Percentiles rank a stretch among this genome's conserved stretches.
These are phyloP conservation scores for Calonectria montana DNA, from an alignment of 2,329 filamentous ascomycete species.

Conservation along the genomic window DNA sequence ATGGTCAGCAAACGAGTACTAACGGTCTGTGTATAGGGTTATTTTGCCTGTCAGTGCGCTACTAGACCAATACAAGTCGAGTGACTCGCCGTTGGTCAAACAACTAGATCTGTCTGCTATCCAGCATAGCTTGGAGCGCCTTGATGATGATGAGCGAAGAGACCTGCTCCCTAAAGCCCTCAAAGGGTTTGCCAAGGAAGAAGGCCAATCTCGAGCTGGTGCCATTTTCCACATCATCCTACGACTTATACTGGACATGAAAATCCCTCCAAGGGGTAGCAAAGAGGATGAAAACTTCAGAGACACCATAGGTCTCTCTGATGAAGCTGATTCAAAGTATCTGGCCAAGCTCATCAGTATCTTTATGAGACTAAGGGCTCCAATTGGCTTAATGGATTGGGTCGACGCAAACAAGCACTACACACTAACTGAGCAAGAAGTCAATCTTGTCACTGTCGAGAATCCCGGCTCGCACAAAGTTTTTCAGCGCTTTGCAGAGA, in stretches of 20 bases:
- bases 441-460: conserved; percentile 46
- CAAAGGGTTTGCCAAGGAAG: conserved; percentile 46
- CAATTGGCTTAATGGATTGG: conserved; percentile 45
- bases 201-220: conserved; percentile 50
- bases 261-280: conserved; percentile 80
- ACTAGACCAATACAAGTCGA: conserved; percentile 88
- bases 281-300: conserved; percentile 81
- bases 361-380: conserved; percentile 65
- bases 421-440: conserved; percentile 44
- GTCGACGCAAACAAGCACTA: conserved; percentile 43
- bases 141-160: conserved; percentile 70
- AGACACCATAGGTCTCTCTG: conserved; percentile 72
- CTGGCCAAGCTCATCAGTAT: conserved; percentile 81
- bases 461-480: conserved; percentile 73
- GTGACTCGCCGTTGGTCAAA: conserved; percentile 78
- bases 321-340: conserved; percentile 76
- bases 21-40: conserved; percentile 58
- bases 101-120: conserved; percentile 92
- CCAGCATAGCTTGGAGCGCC: conserved; percentile 76
- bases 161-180: conserved; percentile 73
- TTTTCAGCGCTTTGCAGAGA: conserved; percentile 53
- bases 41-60: conserved; percentile 86
- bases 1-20: conserved; percentile 5
- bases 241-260: conserved; percentile 76
- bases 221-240: conserved; percentile 87